A percentile compares a stretch with the other conserved stretches of the same genome.
phyloP scores from a whole-genome alignment of 148 eudicot species.

The Fagopyrum homotropicum region DNA sequence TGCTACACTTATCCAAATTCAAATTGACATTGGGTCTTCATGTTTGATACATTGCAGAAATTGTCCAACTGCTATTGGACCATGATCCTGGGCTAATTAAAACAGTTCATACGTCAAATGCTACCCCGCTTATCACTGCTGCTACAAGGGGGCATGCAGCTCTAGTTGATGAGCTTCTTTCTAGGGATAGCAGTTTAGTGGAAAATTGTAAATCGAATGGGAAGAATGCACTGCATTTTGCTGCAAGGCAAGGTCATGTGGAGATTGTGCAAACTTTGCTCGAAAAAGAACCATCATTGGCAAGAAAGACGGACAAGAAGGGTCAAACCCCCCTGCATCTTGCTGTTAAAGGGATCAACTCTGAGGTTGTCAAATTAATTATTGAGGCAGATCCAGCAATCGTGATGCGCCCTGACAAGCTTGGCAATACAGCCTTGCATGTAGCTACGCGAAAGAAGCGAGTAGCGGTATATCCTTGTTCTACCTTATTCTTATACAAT shows the following conservation, averaged over 20 bases:
- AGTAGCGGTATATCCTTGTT: slow-evolving; percentile 40
- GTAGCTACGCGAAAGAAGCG: slow-evolving; percentile 86
- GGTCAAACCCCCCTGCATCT: slow-evolving; percentile 84
- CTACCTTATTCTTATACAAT: background rate
- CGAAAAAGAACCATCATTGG: slow-evolving; percentile 55
- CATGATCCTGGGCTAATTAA: slow-evolving; percentile 56
- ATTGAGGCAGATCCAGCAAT: slow-evolving; percentile 73
- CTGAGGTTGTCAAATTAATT: slow-evolving; percentile 75
- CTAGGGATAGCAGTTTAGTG: slow-evolving; percentile 62
- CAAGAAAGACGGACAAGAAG: slow-evolving; percentile 74
- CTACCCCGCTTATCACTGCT: slow-evolving; percentile 79
- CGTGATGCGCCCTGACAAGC: slow-evolving; percentile 78
- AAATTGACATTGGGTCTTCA: background rate
- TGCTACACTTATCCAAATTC: background rate
- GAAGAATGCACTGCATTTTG: slow-evolving; percentile 77
- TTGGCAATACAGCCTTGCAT: slow-evolving; percentile 81
- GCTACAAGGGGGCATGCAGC: slow-evolving; percentile 68
- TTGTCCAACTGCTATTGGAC: slow-evolving; percentile 64
- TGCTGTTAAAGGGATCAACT: slow-evolving; percentile 81
- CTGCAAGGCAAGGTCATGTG: slow-evolving; percentile 75
- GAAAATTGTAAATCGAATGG: slow-evolving; percentile 68
- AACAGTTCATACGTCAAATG: slow-evolving; percentile 60
- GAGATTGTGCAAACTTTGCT: slow-evolving; percentile 74
- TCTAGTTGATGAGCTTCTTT: slow-evolving; percentile 60
- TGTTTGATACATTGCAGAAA: slow-evolving; percentile 35